phyloP scores from a whole-genome alignment of 495 filamentous ascomycete genomes.

The Ascobolus immersus region DNA sequence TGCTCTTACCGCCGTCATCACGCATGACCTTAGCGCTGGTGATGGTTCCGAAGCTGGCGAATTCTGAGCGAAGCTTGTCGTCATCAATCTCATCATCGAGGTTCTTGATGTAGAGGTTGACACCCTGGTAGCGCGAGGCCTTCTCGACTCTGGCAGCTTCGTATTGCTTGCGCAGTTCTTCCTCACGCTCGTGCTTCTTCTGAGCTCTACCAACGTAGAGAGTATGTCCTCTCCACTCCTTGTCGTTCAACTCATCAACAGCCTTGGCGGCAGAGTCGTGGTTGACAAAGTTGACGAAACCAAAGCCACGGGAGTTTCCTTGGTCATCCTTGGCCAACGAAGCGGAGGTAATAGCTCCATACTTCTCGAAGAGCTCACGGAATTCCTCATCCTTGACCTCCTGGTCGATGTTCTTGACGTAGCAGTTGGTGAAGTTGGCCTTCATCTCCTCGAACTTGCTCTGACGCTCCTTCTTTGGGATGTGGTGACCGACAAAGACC shows the following conservation, averaged over 20 bases:
- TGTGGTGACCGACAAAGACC: conserved; percentile 97
- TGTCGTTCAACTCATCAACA: conserved; percentile 79
- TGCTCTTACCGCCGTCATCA: conserved; percentile 76
- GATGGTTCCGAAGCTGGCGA: conserved; percentile 69
- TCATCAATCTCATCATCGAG: conserved; percentile 91
- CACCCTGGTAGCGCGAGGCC: conserved; percentile 94
- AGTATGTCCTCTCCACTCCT: conserved; percentile 74
- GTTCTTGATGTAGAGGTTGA: conserved; percentile 99
- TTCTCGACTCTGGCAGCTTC: conserved; percentile 95
- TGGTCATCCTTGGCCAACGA: conserved; percentile 73
- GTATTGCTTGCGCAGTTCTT: conserved; percentile 95
- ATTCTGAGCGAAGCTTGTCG: conserved; percentile 85
- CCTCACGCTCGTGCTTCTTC: conserved; percentile 99
- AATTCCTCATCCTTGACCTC: conserved; percentile 86
- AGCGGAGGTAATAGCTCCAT: conserved; percentile 82
- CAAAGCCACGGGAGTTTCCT: conserved; percentile 74
- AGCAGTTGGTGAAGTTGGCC: conserved; percentile 99
- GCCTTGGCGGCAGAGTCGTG: conserved; percentile 71
- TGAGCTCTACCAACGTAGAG: conserved; percentile 96
- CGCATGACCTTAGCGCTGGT: conserved; percentile 99
- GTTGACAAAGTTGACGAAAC: conserved; percentile 89
- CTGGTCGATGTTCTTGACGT: conserved; percentile 90
- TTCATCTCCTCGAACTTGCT: conserved; percentile 99
- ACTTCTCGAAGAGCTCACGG: conserved; percentile 71
- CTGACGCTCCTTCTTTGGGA: conserved; percentile 99